Evolutionary conservation across 495 filamentous ascomycete genomes (phyloP), one percentile per base, ranked within the genome.

Genomic region (Hypoxylon intermedium): DNA sequence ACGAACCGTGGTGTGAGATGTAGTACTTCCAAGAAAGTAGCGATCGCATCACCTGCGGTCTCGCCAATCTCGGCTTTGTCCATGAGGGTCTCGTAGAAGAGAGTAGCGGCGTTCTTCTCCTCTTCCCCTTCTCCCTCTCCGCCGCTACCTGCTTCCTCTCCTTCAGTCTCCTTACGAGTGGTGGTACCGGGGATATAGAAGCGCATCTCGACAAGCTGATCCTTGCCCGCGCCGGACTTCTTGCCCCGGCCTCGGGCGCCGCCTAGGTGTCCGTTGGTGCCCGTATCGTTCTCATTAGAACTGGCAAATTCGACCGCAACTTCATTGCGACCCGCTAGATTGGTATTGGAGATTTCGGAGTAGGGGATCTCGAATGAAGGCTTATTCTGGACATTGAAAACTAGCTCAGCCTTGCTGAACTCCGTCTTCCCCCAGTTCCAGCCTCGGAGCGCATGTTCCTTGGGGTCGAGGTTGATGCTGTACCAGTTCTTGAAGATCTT

Each of bases 401-500:
- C 80, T 24, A 99, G 84, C 75, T 99, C 95, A 38, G 90, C 87
- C 72, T 98, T 97, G 58, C 89, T 87, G 69, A 99, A 97, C 70
- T 99, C 95, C 53, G 89, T 90, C 75, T 98, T 99, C 57, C 95
- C 95, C 95, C 95, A 99, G 72, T 98, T 99, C 95, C 95, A 99
- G 31, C 95, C 95, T 59, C 94, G 89, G 38, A 99, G 80, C 4
- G 93, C 90, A 72, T 98, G 94, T 72, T 98, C 95, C 72, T 89
- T 89, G 67, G 85, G 87, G 63, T 97, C 93, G 45, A 99, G 79
- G 70, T 88, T 95, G 68, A 93, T 84, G 70, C 90, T 92, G 75
- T 98, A 99, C 89, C 92, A 98, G 63, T 89, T 85, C 74, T 96
- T 97, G 81, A 99, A 94, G 57, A 91, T 83, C 68, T 96, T 96